These are phyloP conservation scores for Xylaria sp. DNA, from an alignment of 2,329 filamentous ascomycete species.

Conservation along the genomic window DNA sequence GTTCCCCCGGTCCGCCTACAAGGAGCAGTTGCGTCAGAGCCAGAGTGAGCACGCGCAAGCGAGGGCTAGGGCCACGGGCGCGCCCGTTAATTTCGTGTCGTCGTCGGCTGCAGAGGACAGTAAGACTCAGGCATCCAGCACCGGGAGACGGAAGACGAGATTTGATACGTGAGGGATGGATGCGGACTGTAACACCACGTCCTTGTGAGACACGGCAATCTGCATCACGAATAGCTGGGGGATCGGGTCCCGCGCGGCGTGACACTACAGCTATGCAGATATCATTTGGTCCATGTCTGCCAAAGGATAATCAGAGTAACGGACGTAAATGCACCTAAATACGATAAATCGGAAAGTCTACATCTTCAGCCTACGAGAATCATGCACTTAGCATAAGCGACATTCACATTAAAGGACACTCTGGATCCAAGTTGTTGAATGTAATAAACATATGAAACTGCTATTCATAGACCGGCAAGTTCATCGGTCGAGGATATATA, in stretches of 20 bases:
- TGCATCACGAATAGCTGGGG: not conserved
- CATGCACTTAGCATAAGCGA: not conserved
- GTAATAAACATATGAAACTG: constrained; percentile 33
- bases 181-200: not conserved
- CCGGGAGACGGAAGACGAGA: constrained; percentile 50
- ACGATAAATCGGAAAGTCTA: not conserved
- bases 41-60: constrained; percentile 59
- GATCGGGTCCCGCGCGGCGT: not conserved
- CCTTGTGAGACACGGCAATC: not conserved
- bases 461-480: constrained; percentile 11
- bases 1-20: constrained; percentile 66
- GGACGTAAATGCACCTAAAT: not conserved
- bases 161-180: constrained; percentile 47
- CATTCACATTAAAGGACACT: not conserved
- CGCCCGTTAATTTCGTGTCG: constrained; percentile 62
- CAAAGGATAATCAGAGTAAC: not conserved
- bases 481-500: constrained; percentile 15
- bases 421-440: not conserved
- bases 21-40: constrained; percentile 59
- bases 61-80: constrained; percentile 56
- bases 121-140: constrained; percentile 19
- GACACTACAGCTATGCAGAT: not conserved
- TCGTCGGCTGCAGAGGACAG: constrained; percentile 44
- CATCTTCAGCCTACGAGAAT: not conserved
- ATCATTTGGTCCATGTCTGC: not conserved